A percentile compares a stretch with the other conserved stretches of the same genome.
phyloP scores from a whole-genome alignment of 495 filamentous ascomycete genomes.

The Daldinia decipiens region DNA sequence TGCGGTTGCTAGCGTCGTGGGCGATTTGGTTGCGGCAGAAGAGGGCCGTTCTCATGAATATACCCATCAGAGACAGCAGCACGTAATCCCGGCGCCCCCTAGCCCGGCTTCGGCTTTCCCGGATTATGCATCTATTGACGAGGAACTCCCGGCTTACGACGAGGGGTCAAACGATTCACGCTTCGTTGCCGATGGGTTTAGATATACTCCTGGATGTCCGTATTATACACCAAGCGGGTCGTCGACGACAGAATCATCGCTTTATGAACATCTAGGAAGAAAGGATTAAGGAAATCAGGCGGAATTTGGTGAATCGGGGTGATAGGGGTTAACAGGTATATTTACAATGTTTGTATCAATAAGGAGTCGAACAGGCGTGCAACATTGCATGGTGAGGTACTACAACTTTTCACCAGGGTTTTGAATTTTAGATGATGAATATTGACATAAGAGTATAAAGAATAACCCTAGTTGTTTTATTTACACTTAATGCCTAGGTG shows the following conservation, averaged over 20 bases:
- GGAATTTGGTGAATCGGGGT: neutral
- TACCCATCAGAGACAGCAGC: constrained; percentile 19
- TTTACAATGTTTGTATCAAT: neutral
- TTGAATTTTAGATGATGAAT: neutral
- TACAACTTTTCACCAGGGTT: neutral
- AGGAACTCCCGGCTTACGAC: constrained; percentile 53
- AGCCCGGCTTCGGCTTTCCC: constrained; percentile 46
- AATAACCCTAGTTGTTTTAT: neutral
- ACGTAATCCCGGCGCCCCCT: constrained; percentile 30
- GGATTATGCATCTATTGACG: constrained; percentile 49
- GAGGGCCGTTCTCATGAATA: constrained; percentile 46
- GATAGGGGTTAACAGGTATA: too few species aligned
- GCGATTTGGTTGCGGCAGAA: constrained; percentile 57
- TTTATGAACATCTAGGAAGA: constrained; percentile 45
- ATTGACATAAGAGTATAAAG: neutral
- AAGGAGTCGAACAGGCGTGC: neutral
- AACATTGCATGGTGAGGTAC: neutral
- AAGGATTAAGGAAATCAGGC: constrained; percentile 32
- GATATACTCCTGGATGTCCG: constrained; percentile 48
- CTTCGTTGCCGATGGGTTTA: constrained; percentile 51
- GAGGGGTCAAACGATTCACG: constrained; percentile 42
- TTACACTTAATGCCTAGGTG: neutral
- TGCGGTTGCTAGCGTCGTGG: constrained; percentile 57
- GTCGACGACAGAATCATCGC: constrained; percentile 38
- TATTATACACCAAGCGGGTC: constrained; percentile 35